Percentiles rank a stretch among this genome's conserved stretches.
Conservation (phyloP, 2,329 filamentous ascomycete species). For the Hymenoscyphus fraxineus region DNA sequence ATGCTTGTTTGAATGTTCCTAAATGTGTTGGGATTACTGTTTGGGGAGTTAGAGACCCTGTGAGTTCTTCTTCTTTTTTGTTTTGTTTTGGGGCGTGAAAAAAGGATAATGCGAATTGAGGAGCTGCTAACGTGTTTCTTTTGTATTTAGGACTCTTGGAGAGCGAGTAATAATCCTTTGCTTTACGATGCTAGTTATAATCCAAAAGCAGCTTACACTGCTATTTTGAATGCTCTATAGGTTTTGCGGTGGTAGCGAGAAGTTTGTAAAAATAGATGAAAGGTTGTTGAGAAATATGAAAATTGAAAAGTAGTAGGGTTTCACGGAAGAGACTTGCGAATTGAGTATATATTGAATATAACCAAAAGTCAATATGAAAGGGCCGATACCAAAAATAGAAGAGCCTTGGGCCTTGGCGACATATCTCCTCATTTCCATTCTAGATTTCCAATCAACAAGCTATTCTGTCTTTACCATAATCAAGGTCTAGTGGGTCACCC, state of each 20-base stretch:
- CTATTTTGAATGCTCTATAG: slow-evolving; percentile 29
- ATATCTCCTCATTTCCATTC: too few relatives aligned
- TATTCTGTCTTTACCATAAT: too few relatives aligned
- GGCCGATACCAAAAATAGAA: too few relatives aligned
- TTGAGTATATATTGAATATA: not conserved
- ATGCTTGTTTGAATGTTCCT: slow-evolving; percentile 15
- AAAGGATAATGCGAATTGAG: not conserved
- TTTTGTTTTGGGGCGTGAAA: not conserved
- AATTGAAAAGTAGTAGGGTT: not conserved
- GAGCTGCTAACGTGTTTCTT: not conserved
- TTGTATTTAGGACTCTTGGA: slow-evolving; percentile 19
- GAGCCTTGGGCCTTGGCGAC: too few relatives aligned
- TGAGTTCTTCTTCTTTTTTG: slow-evolving; percentile 2
- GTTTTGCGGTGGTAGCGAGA: not conserved
- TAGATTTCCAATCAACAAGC: too few relatives aligned
- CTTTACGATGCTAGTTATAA: slow-evolving; percentile 51
- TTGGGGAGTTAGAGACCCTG: slow-evolving; percentile 17
- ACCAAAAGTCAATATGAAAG: not conserved
- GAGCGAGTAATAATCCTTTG: slow-evolving; percentile 46
- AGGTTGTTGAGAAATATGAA: not conserved
- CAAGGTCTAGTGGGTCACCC: too few relatives aligned
- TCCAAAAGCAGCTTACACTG: slow-evolving; percentile 50
- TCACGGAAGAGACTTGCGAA: not conserved
- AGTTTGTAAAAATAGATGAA: not conserved
- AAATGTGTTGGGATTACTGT: slow-evolving; percentile 21